Base-by-base conservation (phyloP, 257 asterid species). In the Solanum okadae region DNA sequence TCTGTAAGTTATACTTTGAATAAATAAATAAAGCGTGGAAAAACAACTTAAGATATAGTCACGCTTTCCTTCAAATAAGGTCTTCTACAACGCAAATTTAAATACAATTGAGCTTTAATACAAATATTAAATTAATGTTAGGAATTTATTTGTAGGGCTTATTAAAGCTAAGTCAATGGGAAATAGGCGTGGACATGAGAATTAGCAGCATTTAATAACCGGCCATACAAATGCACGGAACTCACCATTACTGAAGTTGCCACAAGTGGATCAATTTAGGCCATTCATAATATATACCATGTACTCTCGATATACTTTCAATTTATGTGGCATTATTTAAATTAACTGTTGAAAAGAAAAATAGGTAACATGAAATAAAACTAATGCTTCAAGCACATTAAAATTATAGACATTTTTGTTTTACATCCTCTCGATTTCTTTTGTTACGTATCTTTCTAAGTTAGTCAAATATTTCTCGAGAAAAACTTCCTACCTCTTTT, bases 321-420 rank as follows among this genome's bases (percentile, higher is more conserved):
- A 5, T 65, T 5, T 25, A 25, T 5, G 4, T 11, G 34, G 5
- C 4, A 2, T 4, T 0, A 0, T 65, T 25, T 65, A 27, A 25
- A 65, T 65, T 52, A 6, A 52, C 18, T 4, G 6, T 2, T 5
- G 3, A 52, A 0, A 52, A 18, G 1, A 56, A 18, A 18, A 18
- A 18, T 2, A 18, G 18, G 0, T 6, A 8, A 18, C n/a, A 0
- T 56, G 1, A 56, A 18, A 56, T 18, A 56, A 56, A 6, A 56
- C 10, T 18, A 16, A 56, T 18, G 63, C 63, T 56, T 18, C n/a
- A 52, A 18, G 9, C 63, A 52, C 63, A 52, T 52, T 52, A 52
- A 52, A 52, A 20, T 14, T 31, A 71, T 31, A 5, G 35, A 31
- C 14, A 33, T 72, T 33, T 72, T 72, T 33, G 15, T 72, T 70